Evolutionary conservation across 139 green algal genomes (phyloP), one percentile per base, ranked within the genome.

Genomic region (Chlorella vulgaris): DNA sequence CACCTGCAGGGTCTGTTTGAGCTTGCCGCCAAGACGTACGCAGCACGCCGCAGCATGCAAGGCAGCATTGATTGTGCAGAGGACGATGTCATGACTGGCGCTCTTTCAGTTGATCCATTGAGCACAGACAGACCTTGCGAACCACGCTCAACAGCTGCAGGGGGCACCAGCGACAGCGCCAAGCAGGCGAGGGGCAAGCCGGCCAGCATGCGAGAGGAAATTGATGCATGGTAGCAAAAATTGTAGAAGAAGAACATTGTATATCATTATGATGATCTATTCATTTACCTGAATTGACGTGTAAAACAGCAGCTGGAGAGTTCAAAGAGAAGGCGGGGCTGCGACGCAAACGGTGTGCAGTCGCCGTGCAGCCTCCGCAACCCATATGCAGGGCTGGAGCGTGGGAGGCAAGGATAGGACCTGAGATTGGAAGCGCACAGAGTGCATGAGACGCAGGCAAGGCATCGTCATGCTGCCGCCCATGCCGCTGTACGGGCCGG

Each of bases 1-100:
- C 31, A 24, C 22, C 50, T 63, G 51, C 83, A 90, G 67, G 86
- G 86, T 35, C 69, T 90, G 38, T 90, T 90, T 77, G 65, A 90
- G 75, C 40, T 87, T 43, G 86, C 86, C 4, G 67, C 86, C 21
- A n/a, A 53, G 26, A 89, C 74, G 15, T 90, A 90, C 53, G 61
- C 36, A 8, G 40, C 60, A 39, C 51, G 73, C 26, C 68, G 53
- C 61, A 67, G 69, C 70, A 55, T 81, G 43, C 40, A 77, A 26
- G 50, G 60, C 31, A 74, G 70, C 47, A 51, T 80, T 15, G 76
- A 82, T 47, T 61, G 15, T 31, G 47, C 15, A 10, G 76, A 74
- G 7, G 40, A 73, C 15, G 10, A 40, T 18, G 21, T 51, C 24
- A 28, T 80, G 43, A 67, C 60, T 0, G 67, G 31, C 4, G 33